A percentile compares a stretch with the other conserved stretches of the same genome.
phyloP scores from a whole-genome alignment of 208 protist genomes.

The Angomonas deanei region DNA sequence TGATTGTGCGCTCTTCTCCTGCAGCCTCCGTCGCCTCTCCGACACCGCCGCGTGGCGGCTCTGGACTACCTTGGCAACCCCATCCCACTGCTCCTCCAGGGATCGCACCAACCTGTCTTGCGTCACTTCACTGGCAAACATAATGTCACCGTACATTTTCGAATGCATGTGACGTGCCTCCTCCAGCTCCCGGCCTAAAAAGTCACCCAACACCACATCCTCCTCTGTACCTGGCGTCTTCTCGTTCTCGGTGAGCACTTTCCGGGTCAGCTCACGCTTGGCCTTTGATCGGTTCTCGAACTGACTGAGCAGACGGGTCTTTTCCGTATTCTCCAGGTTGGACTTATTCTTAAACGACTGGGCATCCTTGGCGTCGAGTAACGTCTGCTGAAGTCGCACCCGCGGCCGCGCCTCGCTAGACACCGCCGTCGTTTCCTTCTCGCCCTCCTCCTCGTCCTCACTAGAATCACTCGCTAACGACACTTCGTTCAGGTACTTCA shows the following conservation, averaged over 20 bases:
- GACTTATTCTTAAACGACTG: not conserved
- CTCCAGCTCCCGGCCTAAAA: not conserved
- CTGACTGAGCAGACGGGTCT: conserved; percentile 15
- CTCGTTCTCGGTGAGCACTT: not conserved
- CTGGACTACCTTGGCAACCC: conserved; percentile 56
- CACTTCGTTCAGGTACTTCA: conserved; percentile 46
- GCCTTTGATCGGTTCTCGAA: conserved; percentile 1
- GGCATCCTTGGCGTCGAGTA: not conserved
- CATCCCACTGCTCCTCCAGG: conserved; percentile 48
- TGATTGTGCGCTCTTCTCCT: conserved; percentile 21
- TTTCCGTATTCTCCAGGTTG: not conserved
- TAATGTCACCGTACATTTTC: conserved; percentile 14
- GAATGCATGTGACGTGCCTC: not conserved
- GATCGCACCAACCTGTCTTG: conserved; percentile 34
- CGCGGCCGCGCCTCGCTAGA: not conserved
- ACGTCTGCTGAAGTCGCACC: not conserved
- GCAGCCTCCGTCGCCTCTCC: conserved; percentile 38
- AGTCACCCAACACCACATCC: not conserved
- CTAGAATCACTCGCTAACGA: conserved; percentile 12
- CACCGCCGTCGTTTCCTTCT: not conserved
- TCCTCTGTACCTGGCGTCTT: not conserved
- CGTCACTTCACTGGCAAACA: conserved; percentile 37
- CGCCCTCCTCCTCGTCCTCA: conserved; percentile 9
- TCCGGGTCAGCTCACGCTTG: not conserved
- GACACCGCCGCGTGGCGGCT: conserved; percentile 47